Evolutionary conservation across 2,329 filamentous ascomycete species (phyloP).

Genomic region (Colletotrichum spinosum): DNA sequence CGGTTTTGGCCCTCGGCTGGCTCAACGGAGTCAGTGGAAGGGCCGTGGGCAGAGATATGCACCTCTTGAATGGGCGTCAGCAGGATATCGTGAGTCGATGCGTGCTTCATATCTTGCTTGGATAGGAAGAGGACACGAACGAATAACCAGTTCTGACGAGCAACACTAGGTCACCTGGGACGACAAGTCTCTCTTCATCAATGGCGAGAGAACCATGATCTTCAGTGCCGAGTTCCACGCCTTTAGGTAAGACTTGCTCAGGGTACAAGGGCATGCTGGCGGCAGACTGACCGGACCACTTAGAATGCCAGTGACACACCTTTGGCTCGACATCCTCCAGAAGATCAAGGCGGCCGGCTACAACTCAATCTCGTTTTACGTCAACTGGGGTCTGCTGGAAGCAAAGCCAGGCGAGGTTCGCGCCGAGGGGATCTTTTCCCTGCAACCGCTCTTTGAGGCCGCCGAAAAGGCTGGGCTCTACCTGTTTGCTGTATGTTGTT

Average conservation of each 20-base stretch:
- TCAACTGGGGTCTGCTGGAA: conserved; percentile 78
- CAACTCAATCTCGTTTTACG: conserved; percentile 78
- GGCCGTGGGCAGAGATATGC: conserved; percentile 10
- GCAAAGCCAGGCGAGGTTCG: conserved; percentile 73
- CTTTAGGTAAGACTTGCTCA: conserved; percentile 46
- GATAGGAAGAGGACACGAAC: no score
- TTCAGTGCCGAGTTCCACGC: conserved; percentile 78
- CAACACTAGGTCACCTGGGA: conserved; percentile 70
- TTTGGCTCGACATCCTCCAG: conserved; percentile 76
- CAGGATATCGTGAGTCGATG: conserved; percentile 31
- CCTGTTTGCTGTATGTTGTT: conserved; percentile 63
- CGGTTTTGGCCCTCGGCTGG: conserved; percentile 17
- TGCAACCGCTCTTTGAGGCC: conserved; percentile 77
- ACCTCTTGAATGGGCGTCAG: conserved; percentile 32
- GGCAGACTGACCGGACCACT: neutral
- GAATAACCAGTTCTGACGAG: no score
- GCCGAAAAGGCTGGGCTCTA: conserved; percentile 76
- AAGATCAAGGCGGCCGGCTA: conserved; percentile 81
- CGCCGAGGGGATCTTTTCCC: conserved; percentile 74
- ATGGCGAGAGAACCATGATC: conserved; percentile 74
- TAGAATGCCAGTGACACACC: conserved; percentile 47
- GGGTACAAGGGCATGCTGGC: no score
- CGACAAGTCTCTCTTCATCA: conserved; percentile 72
- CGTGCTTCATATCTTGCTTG: no score
- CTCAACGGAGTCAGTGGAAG: conserved; percentile 19